These are phyloP conservation scores for Mycena amicta DNA, from an alignment of 768 basidiomycete genomes.

Conservation along the genomic window DNA sequence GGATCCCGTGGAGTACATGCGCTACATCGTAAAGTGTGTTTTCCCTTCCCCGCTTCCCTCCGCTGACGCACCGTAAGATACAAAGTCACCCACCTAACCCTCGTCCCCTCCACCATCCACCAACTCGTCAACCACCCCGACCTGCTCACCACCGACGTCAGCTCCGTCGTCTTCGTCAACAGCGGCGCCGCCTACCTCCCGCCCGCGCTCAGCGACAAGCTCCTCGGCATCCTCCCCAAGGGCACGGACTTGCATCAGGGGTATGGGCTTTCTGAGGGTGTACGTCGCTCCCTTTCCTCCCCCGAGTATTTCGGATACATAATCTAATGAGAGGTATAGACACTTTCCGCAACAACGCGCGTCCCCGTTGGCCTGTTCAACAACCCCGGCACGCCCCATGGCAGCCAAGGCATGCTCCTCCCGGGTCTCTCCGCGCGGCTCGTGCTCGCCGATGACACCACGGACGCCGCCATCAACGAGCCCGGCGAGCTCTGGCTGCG, in stretches of 20 bases:
- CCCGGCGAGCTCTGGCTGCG: constrained; percentile 67
- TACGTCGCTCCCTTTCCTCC: too few species aligned
- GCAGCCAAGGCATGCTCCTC: constrained; percentile 57
- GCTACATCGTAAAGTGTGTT: constrained; percentile 62
- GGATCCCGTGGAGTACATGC: constrained; percentile 54
- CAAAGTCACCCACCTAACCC: too few species aligned
- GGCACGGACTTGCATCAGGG: constrained; percentile 13
- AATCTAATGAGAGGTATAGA: too few species aligned
- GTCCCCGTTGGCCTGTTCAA: too few species aligned
- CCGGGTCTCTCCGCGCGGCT: constrained; percentile 69
- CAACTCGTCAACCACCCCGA: constrained; percentile 64
- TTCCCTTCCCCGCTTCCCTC: too few species aligned
- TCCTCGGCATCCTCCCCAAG: constrained; percentile 38
- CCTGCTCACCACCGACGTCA: constrained; percentile 53
- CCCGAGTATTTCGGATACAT: too few species aligned
- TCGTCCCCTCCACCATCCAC: constrained; percentile 66
- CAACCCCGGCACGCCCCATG: too few species aligned
- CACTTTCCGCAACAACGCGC: too few species aligned
- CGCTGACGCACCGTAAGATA: too few species aligned
- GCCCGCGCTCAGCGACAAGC: constrained; percentile 47
- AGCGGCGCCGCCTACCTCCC: constrained; percentile 74
- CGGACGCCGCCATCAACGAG: constrained; percentile 56
- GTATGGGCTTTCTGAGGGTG: constrained; percentile 75
- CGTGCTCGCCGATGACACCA: too few species aligned
- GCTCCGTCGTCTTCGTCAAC: constrained; percentile 43